Percentiles rank a stretch among this genome's conserved stretches.
phyloP scores from a whole-genome alignment of 2,329 filamentous ascomycete genomes.

The Exserohilum turcica region DNA sequence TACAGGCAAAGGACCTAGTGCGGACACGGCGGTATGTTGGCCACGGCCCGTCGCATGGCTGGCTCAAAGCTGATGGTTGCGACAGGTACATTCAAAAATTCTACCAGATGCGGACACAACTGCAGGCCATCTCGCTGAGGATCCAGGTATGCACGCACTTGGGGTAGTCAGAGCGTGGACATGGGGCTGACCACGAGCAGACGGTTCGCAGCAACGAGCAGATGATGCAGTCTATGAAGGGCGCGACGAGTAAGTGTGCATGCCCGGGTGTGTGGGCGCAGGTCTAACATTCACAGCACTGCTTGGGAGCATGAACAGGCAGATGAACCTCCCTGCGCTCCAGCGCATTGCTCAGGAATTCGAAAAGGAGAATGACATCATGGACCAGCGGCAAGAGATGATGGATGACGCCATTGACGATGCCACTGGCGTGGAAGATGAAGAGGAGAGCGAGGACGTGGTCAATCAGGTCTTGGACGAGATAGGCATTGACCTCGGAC shows the following conservation, averaged over 20 bases:
- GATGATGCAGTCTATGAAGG: conserved; percentile 99
- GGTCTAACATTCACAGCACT: conserved; percentile 59
- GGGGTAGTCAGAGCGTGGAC: neutral
- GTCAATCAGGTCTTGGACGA: conserved; percentile 96
- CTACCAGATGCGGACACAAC: conserved; percentile 94
- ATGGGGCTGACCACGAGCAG: conserved; percentile 54
- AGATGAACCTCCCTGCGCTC: conserved; percentile 94
- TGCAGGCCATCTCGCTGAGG: conserved; percentile 92
- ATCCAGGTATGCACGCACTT: conserved; percentile 73
- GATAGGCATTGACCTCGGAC: conserved; percentile 90
- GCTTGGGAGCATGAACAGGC: conserved; percentile 93
- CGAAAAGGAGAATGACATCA: conserved; percentile 97
- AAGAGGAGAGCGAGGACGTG: conserved; percentile 95
- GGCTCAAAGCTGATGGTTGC: conserved; percentile 11
- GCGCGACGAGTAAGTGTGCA: conserved; percentile 66
- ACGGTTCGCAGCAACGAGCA: conserved; percentile 98
- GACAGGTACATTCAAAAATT: conserved; percentile 93
- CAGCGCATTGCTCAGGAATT: conserved; percentile 99
- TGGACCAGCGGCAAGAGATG: conserved; percentile 99
- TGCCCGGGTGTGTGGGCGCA: neutral
- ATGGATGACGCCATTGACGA: conserved; percentile 99
- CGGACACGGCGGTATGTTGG: conserved; percentile 73
- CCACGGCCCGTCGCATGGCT: neutral
- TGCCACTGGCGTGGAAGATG: conserved; percentile 85
- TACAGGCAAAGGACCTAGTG: conserved; percentile 96